Evolutionary conservation across 2,329 filamentous ascomycete genomes (phyloP).

Genomic region (Grosmannia huntii): DNA sequence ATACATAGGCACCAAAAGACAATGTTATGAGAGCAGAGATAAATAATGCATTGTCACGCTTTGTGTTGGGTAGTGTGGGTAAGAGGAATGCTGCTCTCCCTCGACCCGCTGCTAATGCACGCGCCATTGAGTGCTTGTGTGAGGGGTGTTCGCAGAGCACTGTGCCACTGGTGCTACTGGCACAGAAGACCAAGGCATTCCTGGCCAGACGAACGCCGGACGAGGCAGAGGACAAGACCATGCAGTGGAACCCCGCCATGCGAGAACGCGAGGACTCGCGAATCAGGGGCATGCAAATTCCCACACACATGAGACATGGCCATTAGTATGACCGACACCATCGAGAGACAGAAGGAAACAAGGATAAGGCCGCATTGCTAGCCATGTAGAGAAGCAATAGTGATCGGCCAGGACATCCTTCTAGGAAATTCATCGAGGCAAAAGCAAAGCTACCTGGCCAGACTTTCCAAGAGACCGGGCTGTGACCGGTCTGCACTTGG

Average conservation of each 20-base stretch:
- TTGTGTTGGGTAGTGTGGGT: neutral
- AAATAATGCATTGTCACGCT: neutral
- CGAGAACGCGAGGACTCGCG: neutral
- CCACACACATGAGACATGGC: neutral
- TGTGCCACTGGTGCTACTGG: neutral
- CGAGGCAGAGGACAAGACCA: neutral
- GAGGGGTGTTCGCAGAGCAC: neutral
- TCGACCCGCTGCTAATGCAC: neutral
- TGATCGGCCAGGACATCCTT: no score
- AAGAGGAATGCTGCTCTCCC: neutral
- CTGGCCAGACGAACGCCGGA: neutral
- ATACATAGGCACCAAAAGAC: neutral
- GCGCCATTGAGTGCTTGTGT: neutral
- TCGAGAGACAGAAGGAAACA: neutral
- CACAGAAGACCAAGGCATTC: neutral
- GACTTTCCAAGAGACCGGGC: neutral
- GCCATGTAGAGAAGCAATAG: neutral
- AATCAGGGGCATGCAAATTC: neutral
- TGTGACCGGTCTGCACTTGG: no score
- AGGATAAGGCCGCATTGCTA: neutral
- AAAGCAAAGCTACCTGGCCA: neutral
- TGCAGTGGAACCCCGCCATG: neutral
- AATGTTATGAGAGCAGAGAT: neutral
- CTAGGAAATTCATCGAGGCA: neutral
- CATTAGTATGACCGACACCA: neutral